Evolutionary conservation across 1,284 basidiomycete species (phyloP), one percentile per base, ranked within the genome.

Genomic region (Phlebopus sp.): DNA sequence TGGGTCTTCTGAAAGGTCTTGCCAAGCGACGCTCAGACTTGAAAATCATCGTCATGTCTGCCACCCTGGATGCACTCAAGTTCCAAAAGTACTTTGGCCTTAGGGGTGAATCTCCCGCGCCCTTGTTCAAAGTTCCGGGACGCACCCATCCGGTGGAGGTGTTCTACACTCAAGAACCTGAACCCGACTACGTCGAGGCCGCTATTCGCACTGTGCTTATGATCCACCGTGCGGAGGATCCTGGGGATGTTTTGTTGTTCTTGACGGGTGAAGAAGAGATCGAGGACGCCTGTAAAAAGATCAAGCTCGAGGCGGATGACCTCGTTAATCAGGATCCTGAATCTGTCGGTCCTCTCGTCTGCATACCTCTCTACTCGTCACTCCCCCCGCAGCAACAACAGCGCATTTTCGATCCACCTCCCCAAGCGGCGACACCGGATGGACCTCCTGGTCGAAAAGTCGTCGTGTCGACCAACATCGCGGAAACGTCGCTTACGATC

Each of bases 191-290:
- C 59, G 88, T 98, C 31, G 96, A 99, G 66, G 94, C 96, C 0
- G 94, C 97, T 0, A 96, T 99, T 55, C 84, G 95, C 27, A 97
- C 96, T 0, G 95, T 97, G 23, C 76, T 98, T 47, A 97, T 96
- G 89, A 98, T 99, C 40, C 96, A 99, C 64, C 86, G 96, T 54
- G 92, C 92, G 1, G 96, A 99, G 67, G 91, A 93, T 4, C 86
- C 85, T 1, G 96, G 96, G 2, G 96, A 99, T 63, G 82, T 99
- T 32, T 73, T 99, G 1, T 73, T 99, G 4, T 99, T 99, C 82
- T 72, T 99, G 54, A 98, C 97, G 0, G 96, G 96, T 68, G 95
- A 98, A 66, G 96, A 98, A 62, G 97, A 99, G 71, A 99, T 99
- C 56, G 96, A 99, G 63, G 95, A 97, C 57, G 87, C 94, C 0